phyloP scores from a whole-genome alignment of 148 eudicot species.

The Arbutus unedo region DNA sequence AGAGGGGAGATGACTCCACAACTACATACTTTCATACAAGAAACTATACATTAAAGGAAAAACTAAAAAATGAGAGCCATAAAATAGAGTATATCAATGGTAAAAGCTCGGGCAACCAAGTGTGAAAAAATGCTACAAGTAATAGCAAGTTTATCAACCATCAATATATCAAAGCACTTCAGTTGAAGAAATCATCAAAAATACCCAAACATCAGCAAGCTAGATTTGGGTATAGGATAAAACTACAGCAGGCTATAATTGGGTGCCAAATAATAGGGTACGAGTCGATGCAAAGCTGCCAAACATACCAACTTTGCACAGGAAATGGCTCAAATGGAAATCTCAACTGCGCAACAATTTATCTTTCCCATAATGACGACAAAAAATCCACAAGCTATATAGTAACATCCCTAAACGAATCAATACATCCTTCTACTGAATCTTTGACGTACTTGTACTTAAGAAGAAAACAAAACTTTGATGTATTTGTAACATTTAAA shows the following conservation, averaged over 20 bases:
- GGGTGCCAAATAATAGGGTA: background rate
- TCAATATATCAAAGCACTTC: background rate
- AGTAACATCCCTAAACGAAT: background rate
- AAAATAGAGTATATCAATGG: constrained; percentile 2
- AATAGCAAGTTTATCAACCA: background rate
- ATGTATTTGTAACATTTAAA: background rate
- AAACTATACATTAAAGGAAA: background rate
- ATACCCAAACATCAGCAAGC: background rate
- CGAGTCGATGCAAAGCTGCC: background rate
- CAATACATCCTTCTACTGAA: background rate
- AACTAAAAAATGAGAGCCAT: background rate
- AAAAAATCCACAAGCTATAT: background rate
- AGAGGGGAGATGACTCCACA: background rate
- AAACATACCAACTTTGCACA: background rate
- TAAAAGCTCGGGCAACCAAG: constrained; percentile 17
- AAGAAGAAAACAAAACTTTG: constrained; percentile 37
- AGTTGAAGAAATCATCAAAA: constrained; percentile 8
- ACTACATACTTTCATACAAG: background rate
- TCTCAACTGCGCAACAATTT: background rate
- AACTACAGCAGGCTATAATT: background rate
- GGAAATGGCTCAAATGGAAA: background rate
- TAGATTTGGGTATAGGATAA: constrained; percentile 2
- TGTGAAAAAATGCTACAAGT: background rate
- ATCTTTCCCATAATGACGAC: background rate
- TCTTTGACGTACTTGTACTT: background rate